phyloP scores from a whole-genome alignment of 1,139 yeast species.

The Wickerhamomyces sp. region DNA sequence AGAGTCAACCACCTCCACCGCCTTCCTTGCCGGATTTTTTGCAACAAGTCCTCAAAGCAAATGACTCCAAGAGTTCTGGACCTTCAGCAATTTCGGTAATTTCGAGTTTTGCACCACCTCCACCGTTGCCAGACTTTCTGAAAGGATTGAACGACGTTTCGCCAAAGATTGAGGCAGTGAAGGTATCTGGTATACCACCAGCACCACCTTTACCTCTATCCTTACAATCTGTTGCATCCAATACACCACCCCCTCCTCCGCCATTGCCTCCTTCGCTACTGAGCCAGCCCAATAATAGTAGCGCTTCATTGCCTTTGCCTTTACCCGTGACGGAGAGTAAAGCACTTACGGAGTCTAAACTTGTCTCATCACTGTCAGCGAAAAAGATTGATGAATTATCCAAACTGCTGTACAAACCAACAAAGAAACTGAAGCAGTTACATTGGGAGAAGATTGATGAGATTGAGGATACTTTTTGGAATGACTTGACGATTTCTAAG shows the following conservation, averaged over 20 bases:
- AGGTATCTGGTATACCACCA: neutral
- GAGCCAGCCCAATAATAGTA: conserved; percentile 5
- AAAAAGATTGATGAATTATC: conserved; percentile 13
- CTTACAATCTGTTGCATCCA: neutral
- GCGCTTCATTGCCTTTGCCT: conserved; percentile 22
- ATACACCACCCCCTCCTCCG: conserved; percentile 20
- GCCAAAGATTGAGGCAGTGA: neutral
- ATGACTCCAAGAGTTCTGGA: neutral
- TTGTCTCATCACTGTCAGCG: conserved; percentile 1
- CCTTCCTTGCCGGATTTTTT: conserved; percentile 22
- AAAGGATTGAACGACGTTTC: neutral
- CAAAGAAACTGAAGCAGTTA: conserved; percentile 75
- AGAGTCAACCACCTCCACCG: conserved; percentile 22
- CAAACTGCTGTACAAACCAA: conserved; percentile 40
- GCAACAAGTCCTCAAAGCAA: conserved; percentile 1
- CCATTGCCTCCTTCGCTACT: conserved; percentile 27
- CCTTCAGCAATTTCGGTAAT: conserved; percentile 12
- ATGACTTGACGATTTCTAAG: conserved; percentile 38
- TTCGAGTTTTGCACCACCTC: conserved; percentile 29
- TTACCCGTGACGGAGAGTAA: neutral
- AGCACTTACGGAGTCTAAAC: neutral
- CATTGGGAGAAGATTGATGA: conserved; percentile 87
- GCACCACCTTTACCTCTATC: neutral
- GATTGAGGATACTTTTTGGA: conserved; percentile 80
- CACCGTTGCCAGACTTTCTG: conserved; percentile 15